A percentile compares a stretch with the other conserved stretches of the same genome.
phyloP scores from a whole-genome alignment of 495 filamentous ascomycete species.

The Aspergillus saccharolyticus region DNA sequence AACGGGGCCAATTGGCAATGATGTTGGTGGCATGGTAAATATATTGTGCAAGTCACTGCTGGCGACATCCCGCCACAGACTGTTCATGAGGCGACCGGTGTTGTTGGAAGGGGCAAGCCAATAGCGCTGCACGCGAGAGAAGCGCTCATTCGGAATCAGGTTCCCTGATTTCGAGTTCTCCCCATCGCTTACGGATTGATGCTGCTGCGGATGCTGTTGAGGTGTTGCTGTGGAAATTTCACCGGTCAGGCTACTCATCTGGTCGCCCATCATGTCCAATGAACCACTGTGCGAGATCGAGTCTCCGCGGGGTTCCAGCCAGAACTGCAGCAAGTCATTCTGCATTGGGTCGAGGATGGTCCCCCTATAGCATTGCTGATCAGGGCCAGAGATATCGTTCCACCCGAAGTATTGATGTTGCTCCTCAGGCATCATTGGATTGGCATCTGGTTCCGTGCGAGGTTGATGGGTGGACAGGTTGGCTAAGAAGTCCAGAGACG shows the following conservation, averaged over 20 bases:
- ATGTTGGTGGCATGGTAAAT: slow-evolving; percentile 32
- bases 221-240: slow-evolving; percentile 20
- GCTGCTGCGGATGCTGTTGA: slow-evolving; percentile 20
- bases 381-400: slow-evolving; percentile 27
- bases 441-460: slow-evolving; percentile 29
- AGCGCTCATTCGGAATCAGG: slow-evolving; percentile 44
- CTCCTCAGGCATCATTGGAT: slow-evolving; percentile 35
- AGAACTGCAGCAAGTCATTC: slow-evolving; percentile 37
- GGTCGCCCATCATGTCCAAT: slow-evolving; percentile 29
- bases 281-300: slow-evolving; percentile 32
- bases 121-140: slow-evolving; percentile 45
- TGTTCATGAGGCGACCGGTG: slow-evolving; percentile 44
- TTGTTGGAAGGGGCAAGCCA: slow-evolving; percentile 44
- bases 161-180: slow-evolving; percentile 25
- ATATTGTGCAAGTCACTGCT: slow-evolving; percentile 40
- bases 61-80: slow-evolving; percentile 44
- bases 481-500: slow-evolving; percentile 37
- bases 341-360: slow-evolving; percentile 26
- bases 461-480: slow-evolving; percentile 37
- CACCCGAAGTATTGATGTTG: slow-evolving; percentile 33
- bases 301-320: slow-evolving; percentile 38
- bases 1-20: slow-evolving; percentile 17
- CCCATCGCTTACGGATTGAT: slow-evolving; percentile 25
- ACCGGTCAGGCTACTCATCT: slow-evolving; percentile 27
- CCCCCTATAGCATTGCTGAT: slow-evolving; percentile 23